Percentiles rank a stretch among this genome's conserved stretches.
Evolutionary conservation across 495 filamentous ascomycete species (phyloP).

Genomic region (Aspergillus bertholletiae): DNA sequence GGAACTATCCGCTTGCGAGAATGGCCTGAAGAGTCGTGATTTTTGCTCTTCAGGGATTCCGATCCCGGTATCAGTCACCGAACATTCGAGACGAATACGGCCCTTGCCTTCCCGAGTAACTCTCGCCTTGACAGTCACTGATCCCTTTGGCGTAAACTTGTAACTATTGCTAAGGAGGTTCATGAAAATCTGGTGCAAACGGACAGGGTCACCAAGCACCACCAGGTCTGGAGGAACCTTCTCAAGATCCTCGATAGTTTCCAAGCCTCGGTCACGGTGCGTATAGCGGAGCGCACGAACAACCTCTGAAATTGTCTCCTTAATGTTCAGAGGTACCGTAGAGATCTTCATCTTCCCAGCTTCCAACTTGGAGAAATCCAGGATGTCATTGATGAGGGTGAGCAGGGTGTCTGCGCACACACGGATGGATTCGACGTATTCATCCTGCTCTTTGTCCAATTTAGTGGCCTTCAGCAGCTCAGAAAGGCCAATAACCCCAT

Average conservation of each 20-base stretch:
- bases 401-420: slow-evolving; percentile 86
- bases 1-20: slow-evolving; percentile 84
- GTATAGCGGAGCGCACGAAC: slow-evolving; percentile 82
- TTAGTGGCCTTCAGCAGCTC: slow-evolving; percentile 77
- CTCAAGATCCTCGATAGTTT: slow-evolving; percentile 68
- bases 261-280: slow-evolving; percentile 71
- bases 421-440: slow-evolving; percentile 88
- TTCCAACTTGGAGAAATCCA: slow-evolving; percentile 92
- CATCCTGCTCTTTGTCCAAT: slow-evolving; percentile 76
- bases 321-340: slow-evolving; percentile 77
- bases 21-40: slow-evolving; percentile 82
- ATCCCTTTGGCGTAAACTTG: slow-evolving; percentile 86
- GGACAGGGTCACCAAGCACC: slow-evolving; percentile 87
- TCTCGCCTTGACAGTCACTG: slow-evolving; percentile 72
- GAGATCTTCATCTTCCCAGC: slow-evolving; percentile 95
- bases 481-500: slow-evolving; percentile 86
- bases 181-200: slow-evolving; percentile 88
- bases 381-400: slow-evolving; percentile 92
- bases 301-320: slow-evolving; percentile 83
- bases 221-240: slow-evolving; percentile 64
- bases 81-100: slow-evolving; percentile 70
- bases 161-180: slow-evolving; percentile 91
- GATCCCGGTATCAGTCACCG: slow-evolving; percentile 87
- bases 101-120: slow-evolving; percentile 67
- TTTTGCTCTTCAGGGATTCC: slow-evolving; percentile 80